Percentiles rank a stretch among this genome's conserved stretches.
Conservation (phyloP, 805 yeast species). For the Sugiyamaella valdiviana region DNA sequence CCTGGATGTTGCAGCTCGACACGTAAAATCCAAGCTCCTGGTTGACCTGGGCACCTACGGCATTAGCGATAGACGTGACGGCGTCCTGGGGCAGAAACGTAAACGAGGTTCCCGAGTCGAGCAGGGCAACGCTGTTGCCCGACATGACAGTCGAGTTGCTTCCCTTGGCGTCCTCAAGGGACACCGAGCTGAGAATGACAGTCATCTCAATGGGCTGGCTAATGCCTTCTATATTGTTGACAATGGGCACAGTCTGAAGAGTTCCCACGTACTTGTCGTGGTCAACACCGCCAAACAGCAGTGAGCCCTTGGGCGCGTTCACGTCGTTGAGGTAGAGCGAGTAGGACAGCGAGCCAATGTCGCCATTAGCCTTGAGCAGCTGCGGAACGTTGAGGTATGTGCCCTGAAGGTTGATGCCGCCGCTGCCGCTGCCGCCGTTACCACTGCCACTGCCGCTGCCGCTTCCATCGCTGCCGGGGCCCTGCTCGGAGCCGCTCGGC, state of each 20-base stretch:
- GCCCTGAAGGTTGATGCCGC: constrained; percentile 11
- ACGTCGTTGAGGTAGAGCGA: constrained; percentile 40
- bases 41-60: constrained; percentile 11
- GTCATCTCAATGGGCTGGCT: constrained; percentile 6
- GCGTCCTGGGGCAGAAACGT: constrained; percentile 40
- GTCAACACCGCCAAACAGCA: constrained; percentile 44
- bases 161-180: constrained; percentile 5
- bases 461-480: not conserved
- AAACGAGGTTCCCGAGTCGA: constrained; percentile 54
- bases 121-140: constrained; percentile 35
- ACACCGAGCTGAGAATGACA: constrained; percentile 6
- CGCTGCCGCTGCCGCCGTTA: constrained; percentile 2
- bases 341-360: constrained; percentile 38
- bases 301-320: constrained; percentile 30
- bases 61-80: constrained; percentile 16
- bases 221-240: constrained; percentile 13
- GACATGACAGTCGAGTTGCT: constrained; percentile 1
- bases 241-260: constrained; percentile 32
- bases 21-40: constrained; percentile 1
- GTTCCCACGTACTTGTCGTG: constrained; percentile 37
- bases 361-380: constrained; percentile 44
- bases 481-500: not conserved
- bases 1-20: constrained; percentile 6
- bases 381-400: constrained; percentile 60
- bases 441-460: not conserved